A percentile compares a stretch with the other conserved stretches of the same genome.
These are phyloP conservation scores for Shiraia sp. DNA, from an alignment of 2,329 filamentous ascomycete genomes.

Conservation along the genomic window DNA sequence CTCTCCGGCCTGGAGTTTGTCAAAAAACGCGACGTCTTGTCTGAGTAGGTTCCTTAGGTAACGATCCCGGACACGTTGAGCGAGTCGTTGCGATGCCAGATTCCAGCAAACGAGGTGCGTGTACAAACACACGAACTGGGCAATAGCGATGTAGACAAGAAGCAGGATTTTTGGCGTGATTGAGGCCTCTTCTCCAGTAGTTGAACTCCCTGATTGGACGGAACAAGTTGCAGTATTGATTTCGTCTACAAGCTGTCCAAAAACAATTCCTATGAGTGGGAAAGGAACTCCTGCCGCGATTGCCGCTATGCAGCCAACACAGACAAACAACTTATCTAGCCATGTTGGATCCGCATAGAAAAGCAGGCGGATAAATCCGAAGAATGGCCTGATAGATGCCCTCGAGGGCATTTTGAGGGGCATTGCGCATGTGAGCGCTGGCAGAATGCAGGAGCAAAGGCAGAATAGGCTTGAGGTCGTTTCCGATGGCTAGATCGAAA, in stretches of 20 bases:
- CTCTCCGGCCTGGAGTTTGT: slow-evolving; percentile 64
- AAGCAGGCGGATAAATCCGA: slow-evolving; percentile 39
- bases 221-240: slow-evolving; percentile 62
- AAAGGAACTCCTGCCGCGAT: slow-evolving; percentile 66
- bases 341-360: slow-evolving; percentile 44
- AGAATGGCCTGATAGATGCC: slow-evolving; percentile 33
- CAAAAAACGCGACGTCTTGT: slow-evolving; percentile 68
- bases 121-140: slow-evolving; percentile 67
- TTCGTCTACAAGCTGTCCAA: slow-evolving; percentile 65
- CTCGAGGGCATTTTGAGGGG: slow-evolving; percentile 29
- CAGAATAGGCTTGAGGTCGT: not conserved
- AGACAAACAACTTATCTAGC: slow-evolving; percentile 42
- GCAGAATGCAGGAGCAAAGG: slow-evolving; percentile 12
- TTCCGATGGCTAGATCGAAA: not conserved
- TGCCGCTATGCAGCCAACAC: slow-evolving; percentile 50
- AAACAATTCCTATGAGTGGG: slow-evolving; percentile 66
- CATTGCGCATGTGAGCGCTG: slow-evolving; percentile 26
- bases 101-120: slow-evolving; percentile 67
- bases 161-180: slow-evolving; percentile 62
- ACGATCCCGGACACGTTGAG: slow-evolving; percentile 63
- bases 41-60: slow-evolving; percentile 63
- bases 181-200: slow-evolving; percentile 43
- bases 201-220: slow-evolving; percentile 21
- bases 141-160: slow-evolving; percentile 67
- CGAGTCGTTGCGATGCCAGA: slow-evolving; percentile 65